Base-by-base conservation (phyloP, 1,284 basidiomycete genomes). In the Melampsora larici-populina region DNA sequence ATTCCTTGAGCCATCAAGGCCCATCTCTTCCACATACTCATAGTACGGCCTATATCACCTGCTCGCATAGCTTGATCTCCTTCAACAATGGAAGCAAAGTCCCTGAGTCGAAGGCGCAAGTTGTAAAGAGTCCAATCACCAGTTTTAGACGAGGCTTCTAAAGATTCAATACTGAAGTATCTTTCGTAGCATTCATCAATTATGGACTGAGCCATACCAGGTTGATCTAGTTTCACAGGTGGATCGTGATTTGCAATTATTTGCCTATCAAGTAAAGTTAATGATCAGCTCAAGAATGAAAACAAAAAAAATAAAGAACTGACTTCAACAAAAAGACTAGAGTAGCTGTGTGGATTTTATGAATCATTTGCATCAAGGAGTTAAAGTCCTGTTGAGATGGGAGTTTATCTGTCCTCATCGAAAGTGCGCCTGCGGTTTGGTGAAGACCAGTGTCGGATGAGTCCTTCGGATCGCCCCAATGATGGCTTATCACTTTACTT, bases 1-100 rank as follows among this genome's bases (percentile, higher is more conserved):
- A 71, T 63, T 13, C 70, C 70, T 26, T 71, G 70, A n/a, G 58
- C 70, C 70, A 71, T 60, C 7, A 71, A 26, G 7, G n/a, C 55
- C 70, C 70, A 71, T 46, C 43, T 63, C 58, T 15, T 55, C 70
- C 70, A 71, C 24, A 71, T 71, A 4, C 24, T 26, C 26, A 71
- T 18, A 43, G 13, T 13, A 21, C n/a, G n/a, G n/a, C n/a, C n/a
- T n/a, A n/a, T n/a, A n/a, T n/a, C n/a, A n/a, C n/a, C n/a, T n/a
- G n/a, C n/a, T n/a, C n/a, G n/a, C n/a, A n/a, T n/a, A n/a, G n/a
- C n/a, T n/a, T n/a, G n/a, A n/a, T n/a, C n/a, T n/a, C n/a, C n/a
- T n/a, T n/a, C n/a, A n/a, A n/a, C n/a, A n/a, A n/a, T n/a, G n/a
- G n/a, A n/a, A n/a, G n/a, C n/a, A n/a, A n/a, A n/a, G n/a, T n/a